Evolutionary conservation across 768 basidiomycete genomes (phyloP), one percentile per base, ranked within the genome.

Genomic region (Lentinula guzmanii): DNA sequence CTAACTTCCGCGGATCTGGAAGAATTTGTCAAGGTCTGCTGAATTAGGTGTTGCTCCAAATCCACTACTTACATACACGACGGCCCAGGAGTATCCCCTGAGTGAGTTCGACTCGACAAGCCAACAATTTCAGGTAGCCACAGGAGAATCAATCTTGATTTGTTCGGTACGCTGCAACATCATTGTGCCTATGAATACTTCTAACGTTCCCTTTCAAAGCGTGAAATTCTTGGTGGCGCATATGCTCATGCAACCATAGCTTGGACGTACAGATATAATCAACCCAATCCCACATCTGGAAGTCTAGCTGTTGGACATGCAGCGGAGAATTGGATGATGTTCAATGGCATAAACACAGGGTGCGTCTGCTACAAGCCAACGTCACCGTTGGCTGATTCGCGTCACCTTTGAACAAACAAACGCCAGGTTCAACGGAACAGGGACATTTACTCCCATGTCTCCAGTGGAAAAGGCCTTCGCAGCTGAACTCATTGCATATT

Each of bases 251-350:
- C 69, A 42, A 70, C 66, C 15, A 70, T 71, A 15, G 70, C 80
- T 2, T 86, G 77, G 77, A 82, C 81, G 11, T 86, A 86, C 65
- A 76, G 84, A 31, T 86, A 85, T 69, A 86, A 86, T 68, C 82
- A 86, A 62, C 71, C 75, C 4, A 79, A 83, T 57, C 81, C 81
- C 6, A 79, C 81, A 0, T 63, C 64, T 4, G 71, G 71, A 15
- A 71, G 72, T 16, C 56, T 68, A 0, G 71, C 55, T 8, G 80
- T 82, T 1, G 69, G 57, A 1, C 85, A 86, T 63, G 79, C 85
- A 6, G 77, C 86, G 0, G 86, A 85, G 67, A 86, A 87, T 65
- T 86, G 82, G 81, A 86, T 85, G 83, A 82, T 86, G 85, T 86
- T 85, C 72, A 69, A 70, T 21, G 86, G 87, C 1, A 79, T 76